Conservation (phyloP, 2,329 filamentous ascomycete species). For the Penicillium sp. region DNA sequence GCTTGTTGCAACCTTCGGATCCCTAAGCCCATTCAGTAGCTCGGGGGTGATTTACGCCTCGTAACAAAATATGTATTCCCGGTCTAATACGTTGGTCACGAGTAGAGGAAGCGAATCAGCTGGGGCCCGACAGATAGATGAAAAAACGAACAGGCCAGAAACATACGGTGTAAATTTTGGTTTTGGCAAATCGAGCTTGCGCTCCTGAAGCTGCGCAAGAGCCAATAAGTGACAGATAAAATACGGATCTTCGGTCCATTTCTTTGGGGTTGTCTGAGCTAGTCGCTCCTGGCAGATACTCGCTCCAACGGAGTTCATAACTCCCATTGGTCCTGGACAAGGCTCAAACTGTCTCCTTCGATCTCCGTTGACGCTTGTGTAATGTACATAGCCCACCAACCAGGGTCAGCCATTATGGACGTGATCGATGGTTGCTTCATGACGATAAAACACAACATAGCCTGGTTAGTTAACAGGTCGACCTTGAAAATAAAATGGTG, state of each 20-base stretch:
- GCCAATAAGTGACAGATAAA: conserved; percentile 15
- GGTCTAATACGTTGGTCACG: conserved; percentile 5
- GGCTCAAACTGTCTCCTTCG: background rate
- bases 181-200: background rate
- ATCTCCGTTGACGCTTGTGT: conserved; percentile 3
- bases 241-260: conserved; percentile 17
- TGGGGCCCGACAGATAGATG: background rate
- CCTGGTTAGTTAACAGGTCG: conserved; percentile 7
- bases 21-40: conserved; percentile 1
- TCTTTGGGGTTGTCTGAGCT: conserved; percentile 8
- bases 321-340: background rate
- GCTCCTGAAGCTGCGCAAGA: conserved; percentile 15
- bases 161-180: conserved; percentile 9
- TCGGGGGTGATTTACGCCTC: conserved; percentile 11
- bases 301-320: background rate
- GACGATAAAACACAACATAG: conserved; percentile 6
- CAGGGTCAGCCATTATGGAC: background rate
- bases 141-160: background rate
- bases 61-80: conserved; percentile 7
- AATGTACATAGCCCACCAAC: conserved; percentile 11
- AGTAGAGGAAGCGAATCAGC: conserved; percentile 10
- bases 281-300: background rate
- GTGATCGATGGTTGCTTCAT: background rate
- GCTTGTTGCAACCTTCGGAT: conserved; percentile 1
- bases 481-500: conserved; percentile 11